A percentile compares a stretch with the other conserved stretches of the same genome.
phyloP scores from a whole-genome alignment of 2,329 filamentous ascomycete species.

The Fusarium goolgardi region DNA sequence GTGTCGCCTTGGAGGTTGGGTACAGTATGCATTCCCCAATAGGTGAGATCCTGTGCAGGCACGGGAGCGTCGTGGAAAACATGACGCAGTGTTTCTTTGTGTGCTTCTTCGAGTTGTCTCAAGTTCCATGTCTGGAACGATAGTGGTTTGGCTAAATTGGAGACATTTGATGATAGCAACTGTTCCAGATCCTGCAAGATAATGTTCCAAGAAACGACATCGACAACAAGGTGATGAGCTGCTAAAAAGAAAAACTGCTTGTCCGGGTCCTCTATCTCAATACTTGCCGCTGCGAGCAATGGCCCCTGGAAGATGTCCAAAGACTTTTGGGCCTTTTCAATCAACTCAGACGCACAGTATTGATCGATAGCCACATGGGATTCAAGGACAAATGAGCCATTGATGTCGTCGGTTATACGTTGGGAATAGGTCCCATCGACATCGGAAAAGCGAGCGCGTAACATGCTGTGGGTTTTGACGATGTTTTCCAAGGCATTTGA shows the following conservation, averaged over 20 bases:
- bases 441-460: constrained; percentile 28
- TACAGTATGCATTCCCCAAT: constrained; percentile 42
- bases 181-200: constrained; percentile 52
- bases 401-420: constrained; percentile 5
- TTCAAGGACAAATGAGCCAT: constrained; percentile 11
- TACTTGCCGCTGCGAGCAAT: constrained; percentile 32
- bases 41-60: constrained; percentile 32
- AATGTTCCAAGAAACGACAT: constrained; percentile 61
- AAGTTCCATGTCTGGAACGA: constrained; percentile 50
- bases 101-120: constrained; percentile 42
- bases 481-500: constrained; percentile 14
- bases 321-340: constrained; percentile 11
- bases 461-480: constrained; percentile 33
- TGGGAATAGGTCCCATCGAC: constrained; percentile 13
- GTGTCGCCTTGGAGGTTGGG: constrained; percentile 30
- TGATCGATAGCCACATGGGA: background rate
- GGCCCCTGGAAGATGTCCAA: constrained; percentile 15
- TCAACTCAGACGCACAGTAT: background rate
- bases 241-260: constrained; percentile 46
- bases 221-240: constrained; percentile 56
- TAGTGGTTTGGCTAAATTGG: constrained; percentile 14
- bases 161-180: constrained; percentile 49
- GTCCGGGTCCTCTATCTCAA: constrained; percentile 15
- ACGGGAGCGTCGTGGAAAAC: constrained; percentile 10
- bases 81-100: constrained; percentile 27